phyloP scores from a whole-genome alignment of 805 yeast species.

The Candida manassasensis region DNA sequence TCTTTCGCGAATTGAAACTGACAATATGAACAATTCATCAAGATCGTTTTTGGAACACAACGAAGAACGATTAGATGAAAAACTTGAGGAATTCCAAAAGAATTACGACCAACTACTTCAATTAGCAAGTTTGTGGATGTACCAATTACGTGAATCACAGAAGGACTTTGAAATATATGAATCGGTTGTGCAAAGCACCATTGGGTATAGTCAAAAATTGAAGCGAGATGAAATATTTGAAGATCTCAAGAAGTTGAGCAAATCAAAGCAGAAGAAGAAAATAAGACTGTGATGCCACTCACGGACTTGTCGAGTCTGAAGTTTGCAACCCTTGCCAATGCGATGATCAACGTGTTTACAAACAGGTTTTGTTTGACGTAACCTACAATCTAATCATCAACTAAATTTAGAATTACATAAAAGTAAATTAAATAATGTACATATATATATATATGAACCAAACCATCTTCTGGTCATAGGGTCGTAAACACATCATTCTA shows the following conservation, averaged over 20 bases:
- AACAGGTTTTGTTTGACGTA: too few relatives aligned
- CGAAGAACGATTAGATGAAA: constrained; percentile 23
- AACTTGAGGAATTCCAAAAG: constrained; percentile 29
- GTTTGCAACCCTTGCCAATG: too few relatives aligned
- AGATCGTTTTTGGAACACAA: constrained; percentile 18
- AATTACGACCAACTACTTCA: constrained; percentile 23
- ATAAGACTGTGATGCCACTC: constrained; percentile 5
- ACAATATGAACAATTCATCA: constrained; percentile 29
- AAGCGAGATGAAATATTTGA: constrained; percentile 46
- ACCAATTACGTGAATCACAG: constrained; percentile 43
- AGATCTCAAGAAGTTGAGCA: constrained; percentile 22
- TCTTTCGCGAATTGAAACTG: constrained; percentile 30
- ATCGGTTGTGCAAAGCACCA: constrained; percentile 80
- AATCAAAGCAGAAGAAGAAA: constrained; percentile 17
- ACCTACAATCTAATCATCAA: too few relatives aligned
- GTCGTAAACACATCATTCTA: too few relatives aligned
- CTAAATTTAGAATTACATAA: background rate
- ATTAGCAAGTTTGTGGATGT: constrained; percentile 46
- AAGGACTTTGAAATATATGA: constrained; percentile 76
- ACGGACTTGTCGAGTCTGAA: too few relatives aligned
- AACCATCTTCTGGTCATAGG: background rate
- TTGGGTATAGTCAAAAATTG: constrained; percentile 83
- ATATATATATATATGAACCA: background rate
- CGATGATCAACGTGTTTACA: too few relatives aligned
- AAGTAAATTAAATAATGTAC: background rate